These are phyloP conservation scores for Aspergillus olivimuriae DNA, from an alignment of 495 filamentous ascomycete genomes.

Conservation along the genomic window DNA sequence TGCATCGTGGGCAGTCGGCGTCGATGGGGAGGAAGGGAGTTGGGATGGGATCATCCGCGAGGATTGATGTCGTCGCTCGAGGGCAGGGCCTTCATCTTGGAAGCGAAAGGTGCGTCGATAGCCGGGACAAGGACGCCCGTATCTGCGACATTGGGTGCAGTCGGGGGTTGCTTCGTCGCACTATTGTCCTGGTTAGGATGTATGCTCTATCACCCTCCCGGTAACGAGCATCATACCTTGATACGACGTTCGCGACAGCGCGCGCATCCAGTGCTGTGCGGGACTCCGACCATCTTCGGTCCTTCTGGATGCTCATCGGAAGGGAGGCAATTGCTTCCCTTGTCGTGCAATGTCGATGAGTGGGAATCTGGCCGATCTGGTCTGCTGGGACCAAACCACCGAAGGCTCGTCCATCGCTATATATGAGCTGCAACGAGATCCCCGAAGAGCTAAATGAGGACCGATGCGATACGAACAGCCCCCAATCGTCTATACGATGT, in stretches of 20 bases:
- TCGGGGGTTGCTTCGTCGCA: conserved; percentile 30
- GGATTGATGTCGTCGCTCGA: conserved; percentile 22
- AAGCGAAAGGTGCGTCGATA: conserved; percentile 31
- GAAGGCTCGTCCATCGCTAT: too few relatives aligned
- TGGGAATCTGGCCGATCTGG: too few relatives aligned
- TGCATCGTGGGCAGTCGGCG: background rate
- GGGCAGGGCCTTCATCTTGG: conserved; percentile 30
- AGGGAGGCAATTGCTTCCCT: background rate
- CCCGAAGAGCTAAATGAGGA: too few relatives aligned
- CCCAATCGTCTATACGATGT: too few relatives aligned
- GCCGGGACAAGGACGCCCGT: conserved; percentile 32
- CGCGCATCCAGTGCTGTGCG: conserved; percentile 32
- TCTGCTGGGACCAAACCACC: too few relatives aligned
- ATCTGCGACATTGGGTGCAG: conserved; percentile 30
- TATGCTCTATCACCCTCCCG: background rate
- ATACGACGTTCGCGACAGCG: conserved; percentile 33
- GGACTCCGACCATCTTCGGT: conserved; percentile 31
- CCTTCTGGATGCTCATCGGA: background rate
- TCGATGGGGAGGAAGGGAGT: conserved; percentile 5
- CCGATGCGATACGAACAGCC: too few relatives aligned
- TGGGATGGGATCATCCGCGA: conserved; percentile 4
- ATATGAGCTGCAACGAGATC: too few relatives aligned
- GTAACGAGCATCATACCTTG: conserved; percentile 16
- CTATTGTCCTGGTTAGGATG: conserved; percentile 6
- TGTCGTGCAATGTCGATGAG: too few relatives aligned